Evolutionary conservation across 495 filamentous ascomycete genomes (phyloP), one percentile per base, ranked within the genome.

Genomic region (Tetracladium setigerum): DNA sequence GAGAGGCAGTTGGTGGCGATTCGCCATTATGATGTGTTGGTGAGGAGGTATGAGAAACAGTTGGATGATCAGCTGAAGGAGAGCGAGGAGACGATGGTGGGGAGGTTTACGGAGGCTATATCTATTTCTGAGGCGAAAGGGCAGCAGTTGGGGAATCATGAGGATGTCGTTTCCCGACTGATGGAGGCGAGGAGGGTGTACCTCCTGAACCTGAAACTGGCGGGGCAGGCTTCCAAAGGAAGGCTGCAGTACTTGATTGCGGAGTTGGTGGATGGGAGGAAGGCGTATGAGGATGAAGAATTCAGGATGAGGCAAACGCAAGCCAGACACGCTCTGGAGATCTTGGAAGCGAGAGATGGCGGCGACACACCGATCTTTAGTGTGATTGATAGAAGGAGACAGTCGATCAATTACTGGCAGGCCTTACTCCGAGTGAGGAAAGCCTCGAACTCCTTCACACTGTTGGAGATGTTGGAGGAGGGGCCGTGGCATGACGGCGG

Each of bases 321-420:
- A 8, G 24, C 49, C 30, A n/a, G 17, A 30, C 35, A 49, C 31
- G 53, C 53, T 15, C 35, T 56, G 38, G 44, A 52, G n/a, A 38
- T 56, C 1, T 44, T 56, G 3, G 49, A 46, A 8, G 44, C 49
- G 13, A 41, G 48, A 9, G 49, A 52, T 22, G 19, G 52, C 11
- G 19, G 52, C 3, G 32, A 41, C 22, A 18, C 53, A 9, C 40
- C 53, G 13, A 32, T 56, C 8, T 52, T 52, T 22, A 47, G 30
- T 17, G 41, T 42, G 24, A 49, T 56, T 13, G 49, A 56, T 30
- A 18, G 35, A 13, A 42, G 53, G 12, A 31, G 35, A 5, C 39
- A 46, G 19, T 45, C 38, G 14, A 48, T 52, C 39, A 52, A 49
- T 31, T 14, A 22, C 16, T 56, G 53, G 53, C 45, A 56, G n/a